Base-by-base conservation (phyloP, 805 yeast genomes). In the Teunomyces gatunensis region DNA sequence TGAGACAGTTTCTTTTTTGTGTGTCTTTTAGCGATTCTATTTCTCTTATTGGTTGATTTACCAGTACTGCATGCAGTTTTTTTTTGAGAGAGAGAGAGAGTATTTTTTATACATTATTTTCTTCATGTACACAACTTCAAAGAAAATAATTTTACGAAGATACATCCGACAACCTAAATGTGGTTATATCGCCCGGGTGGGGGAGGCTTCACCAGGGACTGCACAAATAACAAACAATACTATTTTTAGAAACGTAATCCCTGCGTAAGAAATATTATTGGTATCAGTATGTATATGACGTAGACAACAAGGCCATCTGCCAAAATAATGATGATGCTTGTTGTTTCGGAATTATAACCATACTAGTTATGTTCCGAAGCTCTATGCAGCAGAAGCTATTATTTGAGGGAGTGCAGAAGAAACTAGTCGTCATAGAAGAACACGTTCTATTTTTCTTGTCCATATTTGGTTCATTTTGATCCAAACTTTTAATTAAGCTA, bases 131-230 rank as follows among this genome's bases (percentile, higher is more conserved):
- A 27, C 40, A 27, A 37, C 40, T n/a, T 37, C 40, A 37, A 37
- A 37, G 12, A 36, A 37, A 37, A 35, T 35, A 35, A 37, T 37
- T 37, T 37, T 37, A 23, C 40, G 40, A 23, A 13, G 40, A 21
- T 23, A 12, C 29, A 23, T 13, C 15, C 40, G 29, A 23, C 15
- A 6, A 21, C 13, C 40, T 23, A 12, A 21, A 37, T 12, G 11
- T 9, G 27, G 27, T 25, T 25, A 6, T 21, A 27, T 17, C 10
- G 28, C 25, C 25, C 29, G 15, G 17, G 18, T 32, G 34, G 18
- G 3, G 34, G 34, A 32, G 5, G 6, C 17, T 13, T 25, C 27
- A 25, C 4, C 4, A 9, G 11, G 11, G 10, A 6, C 27, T 25
- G 27, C 27, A 25, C 11, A 25, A 4, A 4, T 6, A 13, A 13